phyloP scores from a whole-genome alignment of 2,329 filamentous ascomycete genomes.

The Trichophyton simii region DNA sequence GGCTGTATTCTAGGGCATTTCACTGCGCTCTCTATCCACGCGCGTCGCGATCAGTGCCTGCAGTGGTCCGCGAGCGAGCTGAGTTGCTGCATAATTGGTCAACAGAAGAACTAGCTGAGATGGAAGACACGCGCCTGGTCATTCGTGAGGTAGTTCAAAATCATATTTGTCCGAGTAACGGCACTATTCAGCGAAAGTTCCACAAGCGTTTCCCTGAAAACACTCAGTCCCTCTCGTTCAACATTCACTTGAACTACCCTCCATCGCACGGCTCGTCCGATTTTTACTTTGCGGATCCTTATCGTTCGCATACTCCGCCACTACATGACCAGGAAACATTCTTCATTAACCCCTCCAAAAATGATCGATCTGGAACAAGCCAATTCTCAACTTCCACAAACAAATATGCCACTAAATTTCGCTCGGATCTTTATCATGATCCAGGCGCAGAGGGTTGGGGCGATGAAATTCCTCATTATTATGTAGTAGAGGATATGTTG shows the following conservation, averaged over 20 bases:
- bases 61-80: slow-evolving; percentile 40
- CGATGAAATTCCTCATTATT: slow-evolving; percentile 51
- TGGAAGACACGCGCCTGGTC: slow-evolving; percentile 46
- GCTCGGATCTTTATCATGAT: slow-evolving; percentile 38
- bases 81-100: slow-evolving; percentile 48
- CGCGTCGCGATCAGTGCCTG: slow-evolving; percentile 36
- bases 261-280: slow-evolving; percentile 22
- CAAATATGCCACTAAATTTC: slow-evolving; percentile 37
- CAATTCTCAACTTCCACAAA: slow-evolving; percentile 12
- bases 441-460: slow-evolving; percentile 51
- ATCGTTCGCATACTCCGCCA: background rate
- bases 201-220: slow-evolving; percentile 43
- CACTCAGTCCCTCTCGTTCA: slow-evolving; percentile 39
- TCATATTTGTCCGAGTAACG: slow-evolving; percentile 51
- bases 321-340: slow-evolving; percentile 1
- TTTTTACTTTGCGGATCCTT: slow-evolving; percentile 10
- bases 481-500: slow-evolving; percentile 52
- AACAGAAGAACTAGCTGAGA: slow-evolving; percentile 44
- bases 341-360: background rate
- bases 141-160: slow-evolving; percentile 44
- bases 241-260: slow-evolving; percentile 41
- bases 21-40: slow-evolving; percentile 42
- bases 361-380: slow-evolving; percentile 8
- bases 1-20: slow-evolving; percentile 49
- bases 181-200: slow-evolving; percentile 47